Evolutionary conservation across 768 basidiomycete genomes (phyloP).

Genomic region (Boletus patriciae): DNA sequence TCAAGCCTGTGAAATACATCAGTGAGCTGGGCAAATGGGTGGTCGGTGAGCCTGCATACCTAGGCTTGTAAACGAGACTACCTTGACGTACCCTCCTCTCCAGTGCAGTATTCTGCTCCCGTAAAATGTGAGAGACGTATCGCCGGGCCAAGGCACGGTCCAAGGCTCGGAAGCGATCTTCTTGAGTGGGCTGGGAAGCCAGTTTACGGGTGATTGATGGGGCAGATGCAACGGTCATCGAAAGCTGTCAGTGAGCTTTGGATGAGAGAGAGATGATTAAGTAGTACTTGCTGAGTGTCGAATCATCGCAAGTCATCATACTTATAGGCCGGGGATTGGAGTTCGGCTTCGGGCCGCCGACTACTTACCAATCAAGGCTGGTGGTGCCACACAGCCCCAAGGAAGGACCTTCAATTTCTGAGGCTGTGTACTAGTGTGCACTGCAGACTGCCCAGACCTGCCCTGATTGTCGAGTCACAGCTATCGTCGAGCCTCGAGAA

Average conservation of each 20-base stretch:
- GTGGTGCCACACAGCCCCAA: background rate
- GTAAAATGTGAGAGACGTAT: slow-evolving; percentile 28
- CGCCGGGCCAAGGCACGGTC: slow-evolving; percentile 33
- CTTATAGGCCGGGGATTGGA: background rate
- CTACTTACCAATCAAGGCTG: background rate
- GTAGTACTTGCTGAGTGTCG: background rate
- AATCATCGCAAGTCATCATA: background rate
- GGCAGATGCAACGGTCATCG: slow-evolving; percentile 28
- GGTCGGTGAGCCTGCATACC: slow-evolving; percentile 21
- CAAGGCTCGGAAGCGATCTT: slow-evolving; percentile 32
- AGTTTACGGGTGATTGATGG: slow-evolving; percentile 24
- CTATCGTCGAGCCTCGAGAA: background rate
- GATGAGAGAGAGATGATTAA: background rate
- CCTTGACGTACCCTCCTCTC: slow-evolving; percentile 26
- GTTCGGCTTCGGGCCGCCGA: too few relatives aligned
- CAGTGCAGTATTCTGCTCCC: slow-evolving; percentile 17
- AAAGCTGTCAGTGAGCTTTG: background rate
- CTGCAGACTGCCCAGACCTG: background rate
- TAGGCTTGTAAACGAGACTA: slow-evolving; percentile 34
- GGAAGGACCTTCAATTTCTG: too few relatives aligned
- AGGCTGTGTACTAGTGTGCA: slow-evolving; percentile 1
- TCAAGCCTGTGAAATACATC: slow-evolving; percentile 35
- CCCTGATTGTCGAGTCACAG: slow-evolving; percentile 5
- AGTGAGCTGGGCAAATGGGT: slow-evolving; percentile 7
- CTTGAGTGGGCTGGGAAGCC: slow-evolving; percentile 21